These are phyloP conservation scores for Hericium rajendrae DNA, from an alignment of 768 basidiomycete genomes.

Conservation along the genomic window DNA sequence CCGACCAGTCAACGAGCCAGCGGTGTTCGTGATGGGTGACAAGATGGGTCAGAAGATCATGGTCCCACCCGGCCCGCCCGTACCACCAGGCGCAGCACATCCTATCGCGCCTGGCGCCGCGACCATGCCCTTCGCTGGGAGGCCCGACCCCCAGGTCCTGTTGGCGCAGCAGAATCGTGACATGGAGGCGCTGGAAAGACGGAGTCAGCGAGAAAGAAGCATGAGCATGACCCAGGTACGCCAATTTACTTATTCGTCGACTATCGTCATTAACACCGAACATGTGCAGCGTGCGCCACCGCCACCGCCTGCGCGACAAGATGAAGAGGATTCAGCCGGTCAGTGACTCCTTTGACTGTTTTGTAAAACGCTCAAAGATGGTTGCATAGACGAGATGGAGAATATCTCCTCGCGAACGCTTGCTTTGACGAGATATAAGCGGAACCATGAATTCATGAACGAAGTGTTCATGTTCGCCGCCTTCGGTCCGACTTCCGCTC, in stretches of 20 bases:
- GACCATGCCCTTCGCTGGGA: constrained; percentile 5
- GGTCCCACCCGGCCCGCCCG: constrained; percentile 1
- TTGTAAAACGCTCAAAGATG: background rate
- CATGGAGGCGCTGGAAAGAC: constrained; percentile 63
- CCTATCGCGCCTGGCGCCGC: background rate
- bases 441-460: constrained; percentile 81
- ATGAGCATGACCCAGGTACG: constrained; percentile 18
- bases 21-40: constrained; percentile 64
- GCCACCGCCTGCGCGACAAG: constrained; percentile 9
- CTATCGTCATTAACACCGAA: background rate
- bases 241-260: background rate
- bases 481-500: constrained; percentile 31
- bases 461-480: constrained; percentile 71
- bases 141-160: constrained; percentile 44
- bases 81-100: constrained; percentile 3
- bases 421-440: constrained; percentile 60
- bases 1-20: constrained; percentile 52
- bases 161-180: constrained; percentile 62
- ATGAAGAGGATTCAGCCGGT: constrained; percentile 14
- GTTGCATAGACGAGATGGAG: constrained; percentile 47
- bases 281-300: background rate
- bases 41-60: constrained; percentile 59
- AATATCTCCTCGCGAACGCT: constrained; percentile 64
- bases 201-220: constrained; percentile 29
- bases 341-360: background rate